phyloP scores from a whole-genome alignment of 305 asterid species.

The Solanum chacoense region DNA sequence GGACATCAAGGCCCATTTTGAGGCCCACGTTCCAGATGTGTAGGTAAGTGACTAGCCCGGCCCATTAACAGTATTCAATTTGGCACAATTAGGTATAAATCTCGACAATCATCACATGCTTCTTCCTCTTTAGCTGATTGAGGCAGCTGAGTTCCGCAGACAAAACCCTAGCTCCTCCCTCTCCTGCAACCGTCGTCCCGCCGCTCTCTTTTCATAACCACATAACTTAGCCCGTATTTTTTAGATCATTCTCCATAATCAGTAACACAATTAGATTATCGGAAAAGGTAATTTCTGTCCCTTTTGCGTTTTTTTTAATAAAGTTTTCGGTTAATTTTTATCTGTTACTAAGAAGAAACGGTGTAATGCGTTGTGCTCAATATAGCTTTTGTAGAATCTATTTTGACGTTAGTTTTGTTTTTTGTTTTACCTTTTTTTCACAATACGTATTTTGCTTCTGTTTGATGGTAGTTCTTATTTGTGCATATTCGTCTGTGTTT shows the following conservation, averaged over 20 bases:
- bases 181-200: not conserved
- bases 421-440: too few relatives aligned
- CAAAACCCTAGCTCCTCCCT: conserved; percentile 3
- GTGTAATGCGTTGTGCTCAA: not conserved
- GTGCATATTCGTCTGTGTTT: not conserved
- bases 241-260: not conserved
- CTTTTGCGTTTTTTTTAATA: not conserved
- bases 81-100: not conserved
- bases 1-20: not conserved
- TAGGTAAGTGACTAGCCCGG: not conserved
- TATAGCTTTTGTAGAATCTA: not conserved
- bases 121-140: not conserved
- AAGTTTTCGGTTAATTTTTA: not conserved
- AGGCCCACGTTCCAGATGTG: not conserved
- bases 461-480: not conserved
- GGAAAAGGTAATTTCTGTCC: not conserved
- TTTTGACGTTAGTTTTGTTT: not conserved
- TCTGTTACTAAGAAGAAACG: not conserved
- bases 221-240: not conserved
- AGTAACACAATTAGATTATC: not conserved
- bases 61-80: not conserved
- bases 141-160: not conserved
- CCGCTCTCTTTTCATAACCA: not conserved
- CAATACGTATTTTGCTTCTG: not conserved
- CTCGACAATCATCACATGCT: not conserved